These are phyloP conservation scores for Eucalyptus polyanthemos DNA, from an alignment of 345 rosid species.

Conservation along the genomic window DNA sequence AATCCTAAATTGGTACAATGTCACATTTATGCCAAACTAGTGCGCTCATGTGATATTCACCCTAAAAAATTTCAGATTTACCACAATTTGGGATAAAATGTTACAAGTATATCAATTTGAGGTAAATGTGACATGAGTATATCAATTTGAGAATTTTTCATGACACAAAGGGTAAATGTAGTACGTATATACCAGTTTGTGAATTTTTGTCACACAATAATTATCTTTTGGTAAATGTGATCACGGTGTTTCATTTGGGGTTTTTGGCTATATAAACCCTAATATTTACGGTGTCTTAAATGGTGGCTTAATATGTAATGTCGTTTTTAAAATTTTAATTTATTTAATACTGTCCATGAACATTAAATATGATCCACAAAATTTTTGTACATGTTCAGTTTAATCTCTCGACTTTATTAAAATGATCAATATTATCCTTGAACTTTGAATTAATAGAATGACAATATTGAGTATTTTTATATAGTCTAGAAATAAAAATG, in stretches of 20 bases:
- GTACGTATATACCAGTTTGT: fast-evolving
- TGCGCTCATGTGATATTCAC: not conserved
- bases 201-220: not conserved
- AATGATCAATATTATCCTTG: not conserved
- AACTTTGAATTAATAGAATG: not conserved
- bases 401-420: not conserved
- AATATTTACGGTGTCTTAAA: not conserved
- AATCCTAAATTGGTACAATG: not conserved
- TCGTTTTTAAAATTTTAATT: fast-evolving
- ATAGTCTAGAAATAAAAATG: not conserved
- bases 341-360: not conserved
- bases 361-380: too few species aligned
- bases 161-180: not conserved
- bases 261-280: not conserved
- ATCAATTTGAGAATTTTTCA: too few species aligned
- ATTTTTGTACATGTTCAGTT: fast-evolving
- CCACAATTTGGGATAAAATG: not conserved
- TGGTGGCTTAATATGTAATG: not conserved
- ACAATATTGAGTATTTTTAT: not conserved
- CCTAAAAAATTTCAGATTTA: not conserved
- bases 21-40: not conserved
- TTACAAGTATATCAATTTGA: fast-evolving
- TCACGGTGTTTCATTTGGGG: fast-evolving
- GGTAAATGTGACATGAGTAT: fast-evolving
- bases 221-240: not conserved